These are phyloP conservation scores for Hawksworthiomyces lignivorus DNA, from an alignment of 2,329 filamentous ascomycete genomes.

Conservation along the genomic window DNA sequence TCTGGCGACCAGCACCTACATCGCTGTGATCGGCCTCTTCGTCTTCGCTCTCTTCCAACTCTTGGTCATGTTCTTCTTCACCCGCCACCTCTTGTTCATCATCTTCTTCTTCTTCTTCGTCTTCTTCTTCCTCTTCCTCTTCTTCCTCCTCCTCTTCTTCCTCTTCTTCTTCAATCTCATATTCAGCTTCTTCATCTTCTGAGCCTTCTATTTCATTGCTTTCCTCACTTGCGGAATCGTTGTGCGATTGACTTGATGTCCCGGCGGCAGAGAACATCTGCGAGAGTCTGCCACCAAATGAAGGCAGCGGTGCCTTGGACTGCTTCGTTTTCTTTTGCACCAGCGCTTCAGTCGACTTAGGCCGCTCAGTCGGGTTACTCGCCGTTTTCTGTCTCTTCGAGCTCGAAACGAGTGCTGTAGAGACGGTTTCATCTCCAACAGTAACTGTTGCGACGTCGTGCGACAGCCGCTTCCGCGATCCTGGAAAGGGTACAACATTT, in stretches of 20 bases:
- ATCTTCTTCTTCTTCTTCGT: constrained; percentile 12
- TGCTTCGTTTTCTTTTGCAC: constrained; percentile 12
- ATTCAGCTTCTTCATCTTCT: neutral
- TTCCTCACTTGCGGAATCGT: no score
- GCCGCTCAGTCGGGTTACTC: constrained; percentile 31
- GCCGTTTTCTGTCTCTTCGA: constrained; percentile 38
- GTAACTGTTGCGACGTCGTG: constrained; percentile 66
- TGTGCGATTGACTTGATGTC: no score
- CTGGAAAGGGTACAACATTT: constrained; percentile 3
- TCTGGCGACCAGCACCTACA: no score
- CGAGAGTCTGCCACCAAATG: constrained; percentile 16
- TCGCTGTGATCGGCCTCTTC: constrained; percentile 1
- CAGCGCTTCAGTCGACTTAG: constrained; percentile 45
- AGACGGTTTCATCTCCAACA: constrained; percentile 60
- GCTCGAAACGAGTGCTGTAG: constrained; percentile 55
- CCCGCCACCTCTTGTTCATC: no score
- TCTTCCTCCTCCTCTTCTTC: constrained; percentile 8
- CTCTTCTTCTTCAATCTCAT: neutral
- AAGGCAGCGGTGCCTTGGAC: constrained; percentile 13
- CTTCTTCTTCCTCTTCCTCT: constrained; percentile 5
- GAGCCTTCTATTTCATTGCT: constrained; percentile 10
- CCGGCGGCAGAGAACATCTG: constrained; percentile 18
- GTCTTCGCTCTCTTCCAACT: constrained; percentile 2
- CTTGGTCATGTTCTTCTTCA: constrained; percentile 7
- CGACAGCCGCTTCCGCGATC: constrained; percentile 46